Evolutionary conservation across 208 protist species (phyloP), one percentile per base, ranked within the genome.

Genomic region (Zelonia costaricensis): DNA sequence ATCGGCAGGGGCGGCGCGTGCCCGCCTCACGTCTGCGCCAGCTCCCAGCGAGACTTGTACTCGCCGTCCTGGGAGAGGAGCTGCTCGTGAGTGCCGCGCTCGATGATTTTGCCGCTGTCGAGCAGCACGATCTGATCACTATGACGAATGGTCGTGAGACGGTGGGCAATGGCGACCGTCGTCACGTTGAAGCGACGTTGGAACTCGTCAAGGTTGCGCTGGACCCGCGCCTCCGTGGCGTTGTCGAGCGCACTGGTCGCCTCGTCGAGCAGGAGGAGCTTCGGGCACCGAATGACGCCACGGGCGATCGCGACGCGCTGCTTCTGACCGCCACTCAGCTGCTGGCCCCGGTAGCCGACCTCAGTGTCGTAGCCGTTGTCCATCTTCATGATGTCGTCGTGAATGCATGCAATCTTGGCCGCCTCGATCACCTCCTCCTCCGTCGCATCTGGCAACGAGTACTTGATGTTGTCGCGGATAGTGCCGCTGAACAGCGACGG

Each of bases 201-300:
- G 61, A 76, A 86, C 38, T 42, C 58, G 43, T 90, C 72, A n/a
- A 92, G 69, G 42, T 66, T 69, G 36, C 58, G 25, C 74, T 95
- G 89, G 64, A 95, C 86, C 25, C 54, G 40, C 22, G 65, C 62
- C 78, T 96, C 91, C n/a, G 88, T 92, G 9, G 72, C 74, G 46
- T 85, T 82, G 73, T 96, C 91, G 15, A 96, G 77, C 4, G 86
- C 84, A 43, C 72, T 83, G 5, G 91, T 96, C 9, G 86, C 87
- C 54, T 96, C 91, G 52, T 94, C 88, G 15, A 94, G 78, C 42
- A 94, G 78, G 40, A 94, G 66, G 27, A 94, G 65, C 28, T 76
- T 77, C 1, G 89, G 65, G 20, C 70, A 64, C 13, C 86, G 81
- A 47, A 91, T 66, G 40, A 93, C 66, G 9, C 80, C 83, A 40